Conservation (phyloP, 148 eudicot species). For the Selenicereus undatus region DNA sequence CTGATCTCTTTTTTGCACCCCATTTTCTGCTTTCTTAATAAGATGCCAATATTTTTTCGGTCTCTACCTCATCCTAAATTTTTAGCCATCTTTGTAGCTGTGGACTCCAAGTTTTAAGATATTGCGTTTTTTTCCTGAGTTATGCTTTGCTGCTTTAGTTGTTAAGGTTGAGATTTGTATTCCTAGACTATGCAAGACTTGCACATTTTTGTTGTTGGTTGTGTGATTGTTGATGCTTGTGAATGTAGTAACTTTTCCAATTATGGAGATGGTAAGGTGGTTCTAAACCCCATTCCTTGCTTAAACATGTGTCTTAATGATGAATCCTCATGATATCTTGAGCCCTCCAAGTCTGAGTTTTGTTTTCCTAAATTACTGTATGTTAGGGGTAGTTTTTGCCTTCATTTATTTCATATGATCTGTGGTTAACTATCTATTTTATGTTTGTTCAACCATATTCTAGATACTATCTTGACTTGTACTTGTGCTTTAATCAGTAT, state of each 20-base stretch:
- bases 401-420: neutral
- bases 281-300: neutral
- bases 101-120: neutral
- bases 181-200: neutral
- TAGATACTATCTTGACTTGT: conserved; percentile 18
- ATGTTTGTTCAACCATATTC: neutral
- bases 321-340: neutral
- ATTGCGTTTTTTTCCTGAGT: neutral
- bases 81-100: neutral
- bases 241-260: neutral
- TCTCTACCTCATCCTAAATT: neutral
- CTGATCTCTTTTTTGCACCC: neutral
- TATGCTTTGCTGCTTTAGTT: neutral
- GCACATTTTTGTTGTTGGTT: neutral
- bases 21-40: neutral
- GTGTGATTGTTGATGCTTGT: neutral
- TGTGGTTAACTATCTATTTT: neutral
- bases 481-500: conserved; percentile 52
- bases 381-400: neutral
- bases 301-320: neutral
- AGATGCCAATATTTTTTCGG: neutral
- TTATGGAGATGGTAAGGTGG: neutral
- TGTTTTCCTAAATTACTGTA: neutral
- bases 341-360: neutral
- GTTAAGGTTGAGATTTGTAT: neutral